These are phyloP conservation scores for Naematelia aurantialba DNA, from an alignment of 768 basidiomycete genomes.

Conservation along the genomic window DNA sequence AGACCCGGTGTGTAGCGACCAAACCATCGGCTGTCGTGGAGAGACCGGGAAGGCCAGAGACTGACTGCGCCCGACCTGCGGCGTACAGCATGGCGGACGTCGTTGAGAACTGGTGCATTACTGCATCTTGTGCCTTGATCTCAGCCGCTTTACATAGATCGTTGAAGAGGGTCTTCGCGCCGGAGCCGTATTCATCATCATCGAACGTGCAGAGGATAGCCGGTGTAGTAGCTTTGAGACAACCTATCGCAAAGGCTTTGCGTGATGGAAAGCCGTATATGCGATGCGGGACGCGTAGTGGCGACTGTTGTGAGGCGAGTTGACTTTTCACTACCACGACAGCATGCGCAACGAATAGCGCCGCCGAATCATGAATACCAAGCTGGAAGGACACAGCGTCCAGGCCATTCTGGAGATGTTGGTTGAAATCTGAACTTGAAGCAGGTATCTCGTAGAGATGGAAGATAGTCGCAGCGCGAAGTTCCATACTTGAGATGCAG, in stretches of 20 bases:
- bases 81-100: neutral
- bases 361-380: slow-evolving; percentile 57
- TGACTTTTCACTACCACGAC: slow-evolving; percentile 63
- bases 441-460: slow-evolving; percentile 71
- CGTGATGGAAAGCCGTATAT: neutral
- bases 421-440: slow-evolving; percentile 47
- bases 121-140: neutral
- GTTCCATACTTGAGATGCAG: slow-evolving; percentile 71
- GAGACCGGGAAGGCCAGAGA: neutral
- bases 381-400: slow-evolving; percentile 63
- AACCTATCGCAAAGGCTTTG: neutral
- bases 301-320: slow-evolving; percentile 46
- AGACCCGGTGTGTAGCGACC: neutral
- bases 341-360: slow-evolving; percentile 73
- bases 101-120: neutral
- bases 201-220: neutral
- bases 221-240: neutral
- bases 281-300: slow-evolving; percentile 59
- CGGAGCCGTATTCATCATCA: neutral
- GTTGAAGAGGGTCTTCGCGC: neutral
- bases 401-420: slow-evolving; percentile 53
- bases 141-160: neutral
- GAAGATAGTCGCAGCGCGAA: slow-evolving; percentile 80
- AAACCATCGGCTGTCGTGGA: neutral
- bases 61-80: neutral